Evolutionary conservation across 805 yeast genomes (phyloP).

Genomic region (Ogataea glucozyma): DNA sequence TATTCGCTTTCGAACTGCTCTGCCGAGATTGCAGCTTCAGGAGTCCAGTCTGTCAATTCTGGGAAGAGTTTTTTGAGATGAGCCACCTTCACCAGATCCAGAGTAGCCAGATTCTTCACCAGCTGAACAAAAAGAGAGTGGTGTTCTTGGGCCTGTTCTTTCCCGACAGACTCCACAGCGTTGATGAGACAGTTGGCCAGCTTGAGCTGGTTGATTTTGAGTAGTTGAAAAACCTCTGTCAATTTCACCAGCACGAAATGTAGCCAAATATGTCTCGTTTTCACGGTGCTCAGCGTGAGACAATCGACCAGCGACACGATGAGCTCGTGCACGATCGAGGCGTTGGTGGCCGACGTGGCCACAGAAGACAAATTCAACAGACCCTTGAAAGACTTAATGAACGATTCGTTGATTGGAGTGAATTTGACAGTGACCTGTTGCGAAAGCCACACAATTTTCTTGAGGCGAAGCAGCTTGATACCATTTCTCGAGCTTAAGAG

Average conservation of each 20-base stretch:
- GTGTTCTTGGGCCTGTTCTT: constrained; percentile 12
- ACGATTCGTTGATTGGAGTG: constrained; percentile 25
- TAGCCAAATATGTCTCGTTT: constrained; percentile 28
- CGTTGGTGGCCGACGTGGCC: constrained; percentile 32
- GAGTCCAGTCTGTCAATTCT: constrained; percentile 1
- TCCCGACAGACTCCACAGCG: constrained; percentile 22
- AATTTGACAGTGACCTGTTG: constrained; percentile 31
- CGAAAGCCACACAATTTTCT: constrained; percentile 35
- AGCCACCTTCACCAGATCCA: constrained; percentile 25
- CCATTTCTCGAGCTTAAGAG: constrained; percentile 16
- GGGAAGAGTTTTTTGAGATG: constrained; percentile 14
- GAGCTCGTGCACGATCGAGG: constrained; percentile 33
- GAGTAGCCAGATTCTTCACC: constrained; percentile 20
- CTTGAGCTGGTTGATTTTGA: constrained; percentile 35
- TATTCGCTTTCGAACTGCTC: constrained; percentile 23
- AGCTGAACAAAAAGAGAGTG: constrained; percentile 21
- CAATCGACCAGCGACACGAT: constrained; percentile 31
- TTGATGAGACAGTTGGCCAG: constrained; percentile 25
- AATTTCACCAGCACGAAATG: constrained; percentile 30
- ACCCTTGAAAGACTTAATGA: constrained; percentile 30
- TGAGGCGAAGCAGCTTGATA: constrained; percentile 26
- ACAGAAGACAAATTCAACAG: constrained; percentile 32
- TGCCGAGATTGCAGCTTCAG: neutral
- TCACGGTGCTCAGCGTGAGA: constrained; percentile 21
- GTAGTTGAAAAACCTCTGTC: constrained; percentile 26